A percentile compares a stretch with the other conserved stretches of the same genome.
These are phyloP conservation scores for Sugiyamaella novakii DNA, from an alignment of 1,139 yeast species.

Conservation along the genomic window DNA sequence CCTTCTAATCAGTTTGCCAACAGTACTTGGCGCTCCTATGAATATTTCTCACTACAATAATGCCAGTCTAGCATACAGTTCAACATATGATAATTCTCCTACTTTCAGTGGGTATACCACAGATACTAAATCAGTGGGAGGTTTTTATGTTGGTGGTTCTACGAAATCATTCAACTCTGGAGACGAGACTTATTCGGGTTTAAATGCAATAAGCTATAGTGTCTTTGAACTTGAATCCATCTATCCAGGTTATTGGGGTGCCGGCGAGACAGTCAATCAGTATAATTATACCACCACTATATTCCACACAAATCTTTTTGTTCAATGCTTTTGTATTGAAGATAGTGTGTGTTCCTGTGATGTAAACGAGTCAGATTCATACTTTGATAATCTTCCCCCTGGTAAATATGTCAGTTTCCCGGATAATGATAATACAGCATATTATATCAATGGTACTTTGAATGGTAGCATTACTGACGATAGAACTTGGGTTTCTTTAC, in stretches of 20 bases:
- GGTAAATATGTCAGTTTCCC: background rate
- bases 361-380: background rate
- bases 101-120: conserved; percentile 1
- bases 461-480: background rate
- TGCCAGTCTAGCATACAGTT: no score
- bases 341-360: conserved; percentile 1
- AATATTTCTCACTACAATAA: no score
- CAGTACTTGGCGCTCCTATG: background rate
- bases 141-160: conserved; percentile 3
- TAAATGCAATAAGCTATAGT: background rate
- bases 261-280: background rate
- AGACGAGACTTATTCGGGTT: background rate
- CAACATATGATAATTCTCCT: no score
- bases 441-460: conserved; percentile 2
- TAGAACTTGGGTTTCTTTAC: background rate
- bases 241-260: conserved; percentile 5
- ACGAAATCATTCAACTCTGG: conserved; percentile 2
- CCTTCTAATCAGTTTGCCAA: no score
- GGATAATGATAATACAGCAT: background rate
- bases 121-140: background rate
- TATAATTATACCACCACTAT: background rate
- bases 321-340: conserved; percentile 1
- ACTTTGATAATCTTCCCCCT: conserved; percentile 1
- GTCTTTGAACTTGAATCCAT: background rate
- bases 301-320: background rate